Evolutionary conservation across 2,329 filamentous ascomycete species (phyloP).

Genomic region (Didymosphaeria variabile): DNA sequence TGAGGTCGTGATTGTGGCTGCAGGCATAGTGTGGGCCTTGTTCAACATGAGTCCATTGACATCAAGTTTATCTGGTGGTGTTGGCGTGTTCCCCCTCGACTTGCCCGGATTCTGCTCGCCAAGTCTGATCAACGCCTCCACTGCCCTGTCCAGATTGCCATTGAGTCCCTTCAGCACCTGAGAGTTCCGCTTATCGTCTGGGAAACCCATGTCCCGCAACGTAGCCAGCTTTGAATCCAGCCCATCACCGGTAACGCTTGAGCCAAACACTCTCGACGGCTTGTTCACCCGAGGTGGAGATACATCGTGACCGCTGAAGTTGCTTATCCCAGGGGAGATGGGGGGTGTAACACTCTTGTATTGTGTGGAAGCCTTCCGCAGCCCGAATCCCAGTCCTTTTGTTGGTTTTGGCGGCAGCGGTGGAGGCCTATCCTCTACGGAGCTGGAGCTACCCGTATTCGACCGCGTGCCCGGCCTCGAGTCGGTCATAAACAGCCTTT

Average conservation of each 20-base stretch:
- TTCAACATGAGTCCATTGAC: conserved; percentile 57
- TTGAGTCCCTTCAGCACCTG: conserved; percentile 83
- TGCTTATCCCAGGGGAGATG: conserved; percentile 42
- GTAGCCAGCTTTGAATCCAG: conserved; percentile 79
- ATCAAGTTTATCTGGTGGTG: conserved; percentile 59
- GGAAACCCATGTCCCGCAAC: conserved; percentile 91
- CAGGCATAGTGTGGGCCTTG: conserved; percentile 43
- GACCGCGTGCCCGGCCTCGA: conserved; percentile 57
- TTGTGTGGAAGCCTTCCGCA: conserved; percentile 76
- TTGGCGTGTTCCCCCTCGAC: conserved; percentile 58
- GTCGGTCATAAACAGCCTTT: conserved; percentile 60
- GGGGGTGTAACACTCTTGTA: conserved; percentile 65
- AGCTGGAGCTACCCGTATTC: conserved; percentile 65
- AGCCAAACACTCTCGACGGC: conserved; percentile 72
- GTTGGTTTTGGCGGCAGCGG: conserved; percentile 68
- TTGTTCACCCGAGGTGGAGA: conserved; percentile 65
- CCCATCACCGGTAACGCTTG: conserved; percentile 68
- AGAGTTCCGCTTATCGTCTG: conserved; percentile 80
- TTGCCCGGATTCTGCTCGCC: conserved; percentile 66
- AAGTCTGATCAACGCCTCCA: conserved; percentile 84
- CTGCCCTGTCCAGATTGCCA: conserved; percentile 84
- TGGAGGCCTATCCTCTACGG: conserved; percentile 63
- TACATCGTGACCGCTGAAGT: conserved; percentile 39
- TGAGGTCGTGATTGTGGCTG: conserved; percentile 30
- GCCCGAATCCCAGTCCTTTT: conserved; percentile 69